phyloP scores from a whole-genome alignment of 257 asterid genomes.

The Henckelia pumila region DNA sequence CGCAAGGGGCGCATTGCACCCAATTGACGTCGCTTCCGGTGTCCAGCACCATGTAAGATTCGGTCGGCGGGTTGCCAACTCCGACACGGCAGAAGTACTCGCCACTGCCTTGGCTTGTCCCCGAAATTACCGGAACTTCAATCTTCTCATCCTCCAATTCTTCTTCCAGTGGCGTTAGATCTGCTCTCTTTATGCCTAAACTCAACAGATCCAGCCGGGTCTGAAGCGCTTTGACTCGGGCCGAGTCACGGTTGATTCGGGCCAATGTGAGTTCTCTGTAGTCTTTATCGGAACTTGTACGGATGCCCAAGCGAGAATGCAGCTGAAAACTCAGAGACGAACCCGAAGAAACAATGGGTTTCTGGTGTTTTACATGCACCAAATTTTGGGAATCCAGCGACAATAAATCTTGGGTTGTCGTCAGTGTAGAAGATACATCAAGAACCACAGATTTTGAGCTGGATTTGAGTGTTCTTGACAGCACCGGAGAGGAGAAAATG shows the following conservation, averaged over 20 bases:
- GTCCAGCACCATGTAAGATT: slow-evolving; percentile 80
- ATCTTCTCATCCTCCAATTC: slow-evolving; percentile 53
- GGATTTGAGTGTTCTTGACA: slow-evolving; percentile 43
- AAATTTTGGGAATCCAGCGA: slow-evolving; percentile 27
- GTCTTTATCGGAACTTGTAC: slow-evolving; percentile 38
- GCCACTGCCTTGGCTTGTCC: slow-evolving; percentile 96
- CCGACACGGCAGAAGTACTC: slow-evolving; percentile 91
- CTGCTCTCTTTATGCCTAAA: slow-evolving; percentile 45
- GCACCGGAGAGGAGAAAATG: slow-evolving; percentile 31
- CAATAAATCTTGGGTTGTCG: slow-evolving; percentile 46
- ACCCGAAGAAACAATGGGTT: slow-evolving; percentile 19
- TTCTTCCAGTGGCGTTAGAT: slow-evolving; percentile 64
- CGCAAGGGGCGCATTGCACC: slow-evolving; percentile 95
- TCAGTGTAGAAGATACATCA: slow-evolving; percentile 48
- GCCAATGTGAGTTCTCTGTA: slow-evolving; percentile 56
- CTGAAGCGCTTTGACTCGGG: slow-evolving; percentile 63
- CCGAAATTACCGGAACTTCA: slow-evolving; percentile 69
- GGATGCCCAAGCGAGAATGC: slow-evolving; percentile 66
- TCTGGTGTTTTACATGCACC: slow-evolving; percentile 38
- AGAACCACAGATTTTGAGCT: slow-evolving; percentile 36
- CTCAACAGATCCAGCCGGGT: slow-evolving; percentile 72
- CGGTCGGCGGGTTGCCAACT: slow-evolving; percentile 69
- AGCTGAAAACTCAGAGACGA: slow-evolving; percentile 45
- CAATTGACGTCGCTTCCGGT: slow-evolving; percentile 94
- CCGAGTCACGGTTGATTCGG: slow-evolving; percentile 76